These are phyloP conservation scores for Lodderomyces orthopsilosis DNA, from an alignment of 1,139 yeast genomes.

Conservation along the genomic window DNA sequence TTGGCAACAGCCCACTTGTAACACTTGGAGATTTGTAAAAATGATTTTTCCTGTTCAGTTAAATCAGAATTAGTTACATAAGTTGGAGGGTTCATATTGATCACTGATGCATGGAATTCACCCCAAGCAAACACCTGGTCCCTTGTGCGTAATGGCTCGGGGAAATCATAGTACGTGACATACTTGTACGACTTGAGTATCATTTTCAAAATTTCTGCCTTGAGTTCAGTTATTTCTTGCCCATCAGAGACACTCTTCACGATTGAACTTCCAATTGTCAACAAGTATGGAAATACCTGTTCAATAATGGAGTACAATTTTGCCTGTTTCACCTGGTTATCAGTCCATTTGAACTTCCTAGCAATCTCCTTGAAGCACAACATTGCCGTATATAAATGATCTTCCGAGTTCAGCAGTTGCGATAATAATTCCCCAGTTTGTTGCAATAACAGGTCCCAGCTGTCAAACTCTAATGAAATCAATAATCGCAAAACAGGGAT, in stretches of 20 bases:
- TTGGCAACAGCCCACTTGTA: conserved; percentile 92
- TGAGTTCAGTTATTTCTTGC: conserved; percentile 34
- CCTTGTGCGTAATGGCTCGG: conserved; percentile 59
- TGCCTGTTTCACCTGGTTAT: conserved; percentile 54
- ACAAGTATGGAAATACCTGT: conserved; percentile 66
- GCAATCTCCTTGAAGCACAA: conserved; percentile 72
- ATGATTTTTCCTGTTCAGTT: conserved; percentile 35
- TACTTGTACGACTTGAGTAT: conserved; percentile 79
- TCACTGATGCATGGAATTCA: conserved; percentile 67
- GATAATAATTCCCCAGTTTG: conserved; percentile 56
- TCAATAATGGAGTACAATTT: conserved; percentile 59
- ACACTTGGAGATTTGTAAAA: conserved; percentile 54
- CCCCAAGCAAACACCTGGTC: conserved; percentile 71
- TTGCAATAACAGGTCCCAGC: conserved; percentile 69
- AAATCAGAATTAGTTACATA: conserved; percentile 32
- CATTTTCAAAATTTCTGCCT: conserved; percentile 75
- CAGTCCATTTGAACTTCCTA: conserved; percentile 74
- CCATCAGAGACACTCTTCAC: conserved; percentile 26
- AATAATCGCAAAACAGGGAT: conserved; percentile 68
- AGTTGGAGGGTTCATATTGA: conserved; percentile 58
- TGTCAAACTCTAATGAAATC: conserved; percentile 60
- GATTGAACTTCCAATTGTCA: conserved; percentile 63
- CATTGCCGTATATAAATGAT: conserved; percentile 73
- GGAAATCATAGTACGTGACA: conserved; percentile 77
- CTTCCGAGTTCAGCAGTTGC: conserved; percentile 26